These are phyloP conservation scores for Pleomassaria siparia DNA, from an alignment of 2,329 filamentous ascomycete species.

Conservation along the genomic window DNA sequence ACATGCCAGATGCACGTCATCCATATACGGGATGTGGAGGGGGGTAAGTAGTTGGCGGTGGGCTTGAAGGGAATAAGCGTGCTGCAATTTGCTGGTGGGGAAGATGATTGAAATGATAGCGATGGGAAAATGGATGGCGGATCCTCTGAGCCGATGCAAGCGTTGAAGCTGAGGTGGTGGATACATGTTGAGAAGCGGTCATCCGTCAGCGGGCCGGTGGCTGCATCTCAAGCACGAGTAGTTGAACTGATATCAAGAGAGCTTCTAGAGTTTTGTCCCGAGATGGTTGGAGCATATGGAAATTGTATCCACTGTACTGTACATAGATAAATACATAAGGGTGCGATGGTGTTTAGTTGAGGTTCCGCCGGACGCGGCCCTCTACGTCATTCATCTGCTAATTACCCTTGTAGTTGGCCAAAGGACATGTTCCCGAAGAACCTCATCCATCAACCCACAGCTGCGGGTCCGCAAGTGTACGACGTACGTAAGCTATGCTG, in stretches of 20 bases:
- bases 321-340: no score
- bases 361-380: not conserved
- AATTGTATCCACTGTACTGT: no score
- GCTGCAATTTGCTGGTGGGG: not conserved
- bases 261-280: not conserved
- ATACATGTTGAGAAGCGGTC: not conserved
- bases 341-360: not conserved
- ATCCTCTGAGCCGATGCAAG: not conserved
- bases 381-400: slow-evolving; percentile 4
- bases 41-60: no score
- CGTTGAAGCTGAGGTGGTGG: not conserved
- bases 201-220: not conserved
- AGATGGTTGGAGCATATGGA: no score
- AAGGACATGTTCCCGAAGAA: not conserved
- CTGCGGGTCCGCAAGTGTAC: slow-evolving; percentile 4
- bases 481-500: not conserved
- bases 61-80: not conserved
- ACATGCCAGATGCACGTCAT: not conserved
- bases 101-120: not conserved
- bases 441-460: not conserved
- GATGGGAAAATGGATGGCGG: not conserved
- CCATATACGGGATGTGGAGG: not conserved
- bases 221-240: not conserved
- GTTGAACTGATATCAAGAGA: not conserved
- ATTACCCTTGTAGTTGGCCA: no score